Conservation (phyloP, 345 rosid species). For the Syzygium grande region DNA sequence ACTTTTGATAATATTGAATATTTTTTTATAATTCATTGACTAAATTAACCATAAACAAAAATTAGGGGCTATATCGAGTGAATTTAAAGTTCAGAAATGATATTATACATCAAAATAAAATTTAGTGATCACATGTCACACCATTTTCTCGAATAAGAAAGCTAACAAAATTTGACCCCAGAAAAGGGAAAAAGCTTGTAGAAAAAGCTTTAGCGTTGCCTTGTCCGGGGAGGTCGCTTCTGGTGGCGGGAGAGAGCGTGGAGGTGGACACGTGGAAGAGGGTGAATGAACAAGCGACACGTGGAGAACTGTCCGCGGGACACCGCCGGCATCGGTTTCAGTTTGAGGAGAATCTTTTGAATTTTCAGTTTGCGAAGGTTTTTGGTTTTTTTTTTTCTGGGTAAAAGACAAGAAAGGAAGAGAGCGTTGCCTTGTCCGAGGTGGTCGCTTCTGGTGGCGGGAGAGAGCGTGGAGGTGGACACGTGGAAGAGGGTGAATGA, state of each 20-base stretch:
- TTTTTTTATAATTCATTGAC: too few species aligned
- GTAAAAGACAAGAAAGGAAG: background rate
- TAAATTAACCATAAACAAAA: too few species aligned
- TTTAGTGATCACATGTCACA: too few species aligned
- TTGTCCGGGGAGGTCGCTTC: background rate
- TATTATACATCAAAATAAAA: too few species aligned
- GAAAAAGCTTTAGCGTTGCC: background rate
- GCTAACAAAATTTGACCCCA: too few species aligned
- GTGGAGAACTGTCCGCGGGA: background rate
- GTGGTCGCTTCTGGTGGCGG: background rate
- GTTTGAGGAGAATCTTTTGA: background rate
- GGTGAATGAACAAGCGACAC: background rate
- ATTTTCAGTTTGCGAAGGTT: background rate
- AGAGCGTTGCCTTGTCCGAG: background rate
- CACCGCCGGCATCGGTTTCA: background rate
- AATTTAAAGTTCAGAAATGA: too few species aligned
- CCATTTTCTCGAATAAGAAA: too few species aligned
- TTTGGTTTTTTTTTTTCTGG: background rate
- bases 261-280: background rate
- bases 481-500: background rate
- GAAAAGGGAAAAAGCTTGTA: accelerated
- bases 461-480: background rate
- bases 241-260: background rate
- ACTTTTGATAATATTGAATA: too few species aligned
- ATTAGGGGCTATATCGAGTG: too few species aligned